Base-by-base conservation (phyloP, 176 grass and related monocot species). In the Phoenix dactylifera region DNA sequence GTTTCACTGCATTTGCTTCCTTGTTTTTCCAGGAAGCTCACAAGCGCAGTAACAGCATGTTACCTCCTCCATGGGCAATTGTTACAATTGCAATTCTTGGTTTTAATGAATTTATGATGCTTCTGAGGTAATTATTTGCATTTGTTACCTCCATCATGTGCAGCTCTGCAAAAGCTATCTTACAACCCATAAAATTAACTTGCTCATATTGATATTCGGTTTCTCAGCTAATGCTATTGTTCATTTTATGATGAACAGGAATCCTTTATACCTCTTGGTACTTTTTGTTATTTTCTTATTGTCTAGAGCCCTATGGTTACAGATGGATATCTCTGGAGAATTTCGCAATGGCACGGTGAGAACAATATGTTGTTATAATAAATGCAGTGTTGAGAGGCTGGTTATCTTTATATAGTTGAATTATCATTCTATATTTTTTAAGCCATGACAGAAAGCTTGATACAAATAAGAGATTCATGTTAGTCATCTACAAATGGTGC, bases 21-120 rank as follows among this genome's bases (percentile, higher is more conserved):
- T 39, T n/a, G 9, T 55, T 39, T 18, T 35, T 18, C 22, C 65
- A 68, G 65, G 65, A 68, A 68, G 65, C 65, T 32, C 52, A 68
- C 22, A 68, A 57, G 18, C 65, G 65, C 4, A 48, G 18, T 44
- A 55, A 56, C 18, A 55, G 65, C 35, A 4, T 57, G 65, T 39
- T 68, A 56, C 65, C 65, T 56, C 65, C 65, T 68, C 65, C 65
- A 48, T 68, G 65, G 65, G 65, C 65, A 20, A 68, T 68, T 14
- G 18, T 71, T 52, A 35, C 55, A 51, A 26, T 71, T 60, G 68
- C 68, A 12, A 19, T 71, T 44, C 55, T 71, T 16, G 68, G 68
- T 51, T 71, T 60, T 55, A 71, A 71, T 60, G 68, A 71, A 44
- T 28, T 71, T 55, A 71, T 71, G 68, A 15, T 29, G 44, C 68